These are phyloP conservation scores for Solanum corneliomulleri DNA, from an alignment of 257 asterid species.

Conservation along the genomic window DNA sequence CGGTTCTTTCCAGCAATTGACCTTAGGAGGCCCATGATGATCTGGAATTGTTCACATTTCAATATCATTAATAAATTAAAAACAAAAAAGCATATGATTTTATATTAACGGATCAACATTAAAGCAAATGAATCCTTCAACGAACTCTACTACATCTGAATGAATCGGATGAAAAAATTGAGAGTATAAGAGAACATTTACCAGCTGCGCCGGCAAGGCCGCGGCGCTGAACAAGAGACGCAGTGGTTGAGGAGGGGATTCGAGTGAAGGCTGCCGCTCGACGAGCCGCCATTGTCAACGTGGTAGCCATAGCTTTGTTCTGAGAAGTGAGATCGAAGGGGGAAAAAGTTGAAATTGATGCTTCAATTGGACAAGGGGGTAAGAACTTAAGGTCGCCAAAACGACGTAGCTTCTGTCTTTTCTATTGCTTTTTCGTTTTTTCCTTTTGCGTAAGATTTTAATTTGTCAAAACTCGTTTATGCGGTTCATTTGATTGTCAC, in stretches of 20 bases:
- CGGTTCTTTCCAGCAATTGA: not conserved
- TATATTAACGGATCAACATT: not conserved
- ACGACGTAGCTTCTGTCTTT: not conserved
- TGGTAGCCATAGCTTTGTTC: not conserved
- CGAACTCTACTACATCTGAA: not conserved
- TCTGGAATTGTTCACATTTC: not conserved
- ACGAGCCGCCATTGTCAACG: slow-evolving; percentile 1
- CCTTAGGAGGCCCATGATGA: not conserved
- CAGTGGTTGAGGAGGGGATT: not conserved
- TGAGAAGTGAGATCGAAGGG: not conserved
- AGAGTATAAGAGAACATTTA: not conserved
- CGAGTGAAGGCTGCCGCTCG: not conserved
- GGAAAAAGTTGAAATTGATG: not conserved
- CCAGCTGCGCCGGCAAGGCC: not conserved
- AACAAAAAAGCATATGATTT: not conserved
- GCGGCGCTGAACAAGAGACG: not conserved
- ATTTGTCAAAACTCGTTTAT: not conserved
- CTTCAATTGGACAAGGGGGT: not conserved
- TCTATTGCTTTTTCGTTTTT: not conserved
- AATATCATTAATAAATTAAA: not conserved
- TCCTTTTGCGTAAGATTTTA: too few species aligned
- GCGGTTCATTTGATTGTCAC: not conserved
- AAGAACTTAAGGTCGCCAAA: not conserved
- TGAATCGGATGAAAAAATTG: not conserved
- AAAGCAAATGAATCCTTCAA: not conserved